Conservation (phyloP, 495 filamentous ascomycete genomes). For the Corynascus novoguineensis region DNA sequence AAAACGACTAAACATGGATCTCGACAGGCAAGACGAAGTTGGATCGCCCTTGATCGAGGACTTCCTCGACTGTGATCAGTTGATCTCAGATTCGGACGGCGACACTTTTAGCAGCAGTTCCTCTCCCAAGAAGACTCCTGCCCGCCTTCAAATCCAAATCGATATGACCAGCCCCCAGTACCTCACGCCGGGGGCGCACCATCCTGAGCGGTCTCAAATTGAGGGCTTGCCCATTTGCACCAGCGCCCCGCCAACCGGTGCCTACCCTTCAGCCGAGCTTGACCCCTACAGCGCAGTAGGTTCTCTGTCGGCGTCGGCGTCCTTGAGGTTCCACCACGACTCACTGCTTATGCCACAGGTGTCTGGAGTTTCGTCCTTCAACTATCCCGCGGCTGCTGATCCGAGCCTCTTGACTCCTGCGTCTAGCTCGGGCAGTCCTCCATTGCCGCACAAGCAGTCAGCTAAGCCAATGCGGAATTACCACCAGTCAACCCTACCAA, state of each 20-base stretch:
- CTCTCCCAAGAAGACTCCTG: slow-evolving; percentile 14
- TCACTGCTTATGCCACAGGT: slow-evolving; percentile 16
- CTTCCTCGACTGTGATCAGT: slow-evolving; percentile 19
- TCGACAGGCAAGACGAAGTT: slow-evolving; percentile 20
- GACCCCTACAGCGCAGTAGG: slow-evolving; percentile 32
- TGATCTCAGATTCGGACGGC: slow-evolving; percentile 19
- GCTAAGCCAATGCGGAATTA: slow-evolving; percentile 35
- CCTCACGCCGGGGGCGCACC: slow-evolving; percentile 24
- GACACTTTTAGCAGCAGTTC: slow-evolving; percentile 12
- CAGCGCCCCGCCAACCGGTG: slow-evolving; percentile 20
- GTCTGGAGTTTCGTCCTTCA: slow-evolving; percentile 41
- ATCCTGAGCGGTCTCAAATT: slow-evolving; percentile 17
- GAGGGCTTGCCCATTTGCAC: slow-evolving; percentile 21
- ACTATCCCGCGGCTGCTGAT: slow-evolving; percentile 40
- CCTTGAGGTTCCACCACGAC: neutral
- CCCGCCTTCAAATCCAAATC: slow-evolving; percentile 23
- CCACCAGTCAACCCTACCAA: slow-evolving; percentile 23
- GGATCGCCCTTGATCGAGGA: slow-evolving; percentile 17
- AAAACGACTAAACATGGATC: slow-evolving; percentile 23
- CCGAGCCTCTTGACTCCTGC: slow-evolving; percentile 43
- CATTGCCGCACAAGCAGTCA: slow-evolving; percentile 34
- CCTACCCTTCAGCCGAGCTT: slow-evolving; percentile 27
- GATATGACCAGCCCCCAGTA: slow-evolving; percentile 32
- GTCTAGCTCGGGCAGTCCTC: slow-evolving; percentile 41
- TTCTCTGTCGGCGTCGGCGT: slow-evolving; percentile 1